Conservation (phyloP, 148 eudicot species). For the Rhododendron vialii region DNA sequence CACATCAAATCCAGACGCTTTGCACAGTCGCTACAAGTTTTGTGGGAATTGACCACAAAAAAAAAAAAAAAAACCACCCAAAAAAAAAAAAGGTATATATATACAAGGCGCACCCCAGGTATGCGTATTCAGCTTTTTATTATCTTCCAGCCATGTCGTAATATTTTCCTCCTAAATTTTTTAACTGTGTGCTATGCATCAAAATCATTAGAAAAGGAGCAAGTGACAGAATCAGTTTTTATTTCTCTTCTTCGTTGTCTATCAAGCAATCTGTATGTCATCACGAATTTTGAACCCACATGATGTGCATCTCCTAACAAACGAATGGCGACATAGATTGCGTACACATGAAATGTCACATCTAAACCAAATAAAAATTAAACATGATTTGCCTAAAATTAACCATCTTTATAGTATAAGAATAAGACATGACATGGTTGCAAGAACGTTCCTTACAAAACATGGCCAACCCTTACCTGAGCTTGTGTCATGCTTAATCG, state of each 20-base stretch:
- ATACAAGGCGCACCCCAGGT: no score
- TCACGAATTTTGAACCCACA: background rate
- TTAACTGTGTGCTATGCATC: background rate
- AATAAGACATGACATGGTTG: background rate
- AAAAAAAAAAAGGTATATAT: no score
- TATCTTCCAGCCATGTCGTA: background rate
- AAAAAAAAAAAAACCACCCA: no score
- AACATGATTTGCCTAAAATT: background rate
- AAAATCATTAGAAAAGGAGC: background rate
- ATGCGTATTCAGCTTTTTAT: background rate
- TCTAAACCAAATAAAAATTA: background rate
- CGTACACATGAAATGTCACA: background rate
- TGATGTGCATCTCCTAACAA: conserved; percentile 1
- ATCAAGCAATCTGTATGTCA: background rate
- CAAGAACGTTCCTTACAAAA: background rate
- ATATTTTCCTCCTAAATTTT: background rate
- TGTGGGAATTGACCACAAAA: no score
- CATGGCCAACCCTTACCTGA: background rate
- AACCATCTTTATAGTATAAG: background rate
- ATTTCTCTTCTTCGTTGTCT: background rate
- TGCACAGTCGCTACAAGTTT: background rate
- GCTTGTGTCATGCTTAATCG: no score
- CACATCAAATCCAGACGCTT: no score
- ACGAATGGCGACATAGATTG: background rate
- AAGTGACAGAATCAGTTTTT: background rate